phyloP scores from a whole-genome alignment of 2,329 filamentous ascomycete genomes.

The Incumbomyces delicatus region DNA sequence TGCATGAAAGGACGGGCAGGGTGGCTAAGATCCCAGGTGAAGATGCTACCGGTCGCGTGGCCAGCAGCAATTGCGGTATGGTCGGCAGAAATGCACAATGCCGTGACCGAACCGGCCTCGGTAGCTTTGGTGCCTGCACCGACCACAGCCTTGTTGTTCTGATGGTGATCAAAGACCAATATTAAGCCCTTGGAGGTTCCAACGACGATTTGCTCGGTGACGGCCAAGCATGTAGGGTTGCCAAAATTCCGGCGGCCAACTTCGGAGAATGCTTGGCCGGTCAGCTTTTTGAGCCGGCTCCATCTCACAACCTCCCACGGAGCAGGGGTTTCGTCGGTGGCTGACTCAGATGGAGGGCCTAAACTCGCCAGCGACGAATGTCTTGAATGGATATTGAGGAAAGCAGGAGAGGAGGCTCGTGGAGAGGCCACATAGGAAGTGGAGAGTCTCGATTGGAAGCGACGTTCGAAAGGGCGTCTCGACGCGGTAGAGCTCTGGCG shows the following conservation, averaged over 20 bases:
- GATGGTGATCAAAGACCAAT: constrained; percentile 93
- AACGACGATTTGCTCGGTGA: constrained; percentile 78
- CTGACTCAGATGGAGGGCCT: constrained; percentile 45
- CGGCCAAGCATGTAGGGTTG: constrained; percentile 74
- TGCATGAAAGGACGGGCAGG: constrained; percentile 80
- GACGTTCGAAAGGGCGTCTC: constrained; percentile 78
- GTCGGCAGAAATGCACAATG: constrained; percentile 84
- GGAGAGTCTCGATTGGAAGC: constrained; percentile 81
- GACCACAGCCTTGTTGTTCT: constrained; percentile 87
- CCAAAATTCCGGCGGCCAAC: constrained; percentile 87
- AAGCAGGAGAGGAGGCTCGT: constrained; percentile 66
- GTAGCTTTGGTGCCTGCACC: constrained; percentile 89
- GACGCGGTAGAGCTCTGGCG: constrained; percentile 65
- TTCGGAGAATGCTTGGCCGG: constrained; percentile 84
- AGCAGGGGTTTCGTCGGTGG: constrained; percentile 60
- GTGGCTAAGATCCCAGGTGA: constrained; percentile 86
- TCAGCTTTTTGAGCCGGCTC: constrained; percentile 86
- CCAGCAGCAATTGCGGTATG: constrained; percentile 85
- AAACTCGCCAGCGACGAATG: constrained; percentile 70
- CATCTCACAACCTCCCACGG: constrained; percentile 97
- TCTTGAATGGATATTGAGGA: constrained; percentile 66
- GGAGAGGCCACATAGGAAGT: constrained; percentile 52
- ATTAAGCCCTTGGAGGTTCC: constrained; percentile 93
- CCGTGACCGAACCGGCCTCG: constrained; percentile 78
- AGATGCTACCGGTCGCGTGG: constrained; percentile 82